Base-by-base conservation (phyloP, 352 stramenopile genomes). In the Phytophthora fragariae region DNA sequence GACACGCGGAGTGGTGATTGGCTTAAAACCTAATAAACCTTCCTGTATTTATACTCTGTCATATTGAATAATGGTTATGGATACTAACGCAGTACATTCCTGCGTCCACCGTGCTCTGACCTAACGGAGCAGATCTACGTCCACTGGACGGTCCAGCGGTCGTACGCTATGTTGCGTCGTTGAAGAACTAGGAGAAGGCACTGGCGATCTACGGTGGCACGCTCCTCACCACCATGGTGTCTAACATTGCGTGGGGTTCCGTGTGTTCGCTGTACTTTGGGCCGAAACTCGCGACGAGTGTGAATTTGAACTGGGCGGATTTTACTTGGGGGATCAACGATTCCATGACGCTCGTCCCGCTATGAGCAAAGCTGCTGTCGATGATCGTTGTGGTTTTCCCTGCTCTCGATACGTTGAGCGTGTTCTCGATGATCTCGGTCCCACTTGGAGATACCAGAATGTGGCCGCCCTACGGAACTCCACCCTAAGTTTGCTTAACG, bases 241-340 rank as follows among this genome's bases (percentile, higher is more conserved):
- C 97, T 69, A 97, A 97, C 72, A 85, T 98, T 37, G 70, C 82
- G n/a, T 72, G 97, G 19, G 91, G 92, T 1, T 86, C 83, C 8
- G 73, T 88, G 17, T 90, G 86, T 63, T 93, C 86, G 57, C 79
- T 93, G 27, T 97, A 96, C 68, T 98, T 98, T 79, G 92, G 92
- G 33, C 71, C 81, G 15, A 84, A 89, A 33, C 81, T 95, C 24
- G 76, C 83, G 11, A 92, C 89, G 24, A 96, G 87, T 58, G 86
- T 98, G 54, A 98, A 98, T 76, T 79, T 98, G n/a, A 97, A 98
- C 73, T 98, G 94, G 88, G 83, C 89, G 0, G 79, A 89, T 27
- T 97, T 98, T 65, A 93, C 85, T 14, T 97, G 92, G 88, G 91
- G 92, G 0, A 62, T 97, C 21, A 77, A 79, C 58, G 64, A 81